Base-by-base conservation (phyloP, 75 land plant genomes). In the Larix kaempferi region DNA sequence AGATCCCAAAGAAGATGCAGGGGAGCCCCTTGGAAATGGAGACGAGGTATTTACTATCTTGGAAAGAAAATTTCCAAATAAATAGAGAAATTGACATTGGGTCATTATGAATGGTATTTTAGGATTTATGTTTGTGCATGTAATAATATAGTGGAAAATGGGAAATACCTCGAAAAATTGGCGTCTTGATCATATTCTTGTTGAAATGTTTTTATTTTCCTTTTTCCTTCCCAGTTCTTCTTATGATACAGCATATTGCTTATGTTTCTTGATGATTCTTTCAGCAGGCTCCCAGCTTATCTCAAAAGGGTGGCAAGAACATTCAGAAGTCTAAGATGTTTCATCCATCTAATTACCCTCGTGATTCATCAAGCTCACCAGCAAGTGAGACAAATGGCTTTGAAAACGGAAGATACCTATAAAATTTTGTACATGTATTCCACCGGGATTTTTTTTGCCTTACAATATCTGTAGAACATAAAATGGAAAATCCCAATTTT, bases 41-140 rank as follows among this genome's bases (percentile, higher is more conserved):
- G 72, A 69, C 3, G 72, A 69, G 72, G 72, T 69, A 69, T 69
- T 66, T 69, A 17, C 22, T 25, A 25, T 25, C n/a, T 69, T 69
- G 22, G 2, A 69, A 19, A 37, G 21, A 69, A 17, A 5, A 29
- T 65, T 29, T 65, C 35, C 69, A 16, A 65, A 33, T 16, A 65
- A 17, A 25, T 65, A 65, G 69, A 65, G 69, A 33, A 33, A 33
- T 65, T 2, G 37, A 13, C 33, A 26, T 19, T 29, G 35, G 49
- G 54, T 49, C 54, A 49, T 49, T 49, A 49, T 49, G 10, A 49
- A 49, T 49, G 12, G 54, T 49, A 39, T 49, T 49, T 49, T 49
- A 49, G 54, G 12, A 49, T 49, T 49, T 49, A 39, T 39, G 12
- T 10, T 49, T 49, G 54, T 49, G 12, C 54, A 49, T 2, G 54